Base-by-base conservation (phyloP, 129 eudicot genomes). In the Smallanthus sonchifolius region DNA sequence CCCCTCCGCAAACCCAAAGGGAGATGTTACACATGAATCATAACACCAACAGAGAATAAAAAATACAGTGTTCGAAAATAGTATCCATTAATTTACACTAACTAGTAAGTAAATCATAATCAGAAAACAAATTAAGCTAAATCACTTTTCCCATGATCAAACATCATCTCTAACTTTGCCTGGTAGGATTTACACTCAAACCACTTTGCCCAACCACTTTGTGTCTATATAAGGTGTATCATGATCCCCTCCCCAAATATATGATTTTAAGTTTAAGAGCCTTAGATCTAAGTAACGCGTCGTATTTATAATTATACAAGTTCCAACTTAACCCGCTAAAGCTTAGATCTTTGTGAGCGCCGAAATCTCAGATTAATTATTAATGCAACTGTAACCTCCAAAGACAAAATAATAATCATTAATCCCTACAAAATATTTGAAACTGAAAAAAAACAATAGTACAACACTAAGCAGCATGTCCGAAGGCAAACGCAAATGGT, bases 381-480 rank as follows among this genome's bases (percentile, higher is more conserved):
- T 64, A 35, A 64, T 65, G 69, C 49, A 65, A 24, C 49, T 17
- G 16, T 63, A 65, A 65, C 69, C n/a, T 2, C 69, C 38, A 32
- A 15, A 14, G 7, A 36, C 11, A 37, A 63, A 63, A 2, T 63
- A 5, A 15, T 63, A 15, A 3, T 9, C 2, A 63, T 35, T 34
- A 7, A 42, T 7, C 16, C 40, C 40, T 38, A 65, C 61, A 30
- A 54, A 70, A 10, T 3, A 63, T n/a, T 10, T n/a, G 8, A 42
- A 20, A 69, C 35, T 6, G 20, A 6, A n/a, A 17, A 24, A 64
- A 4, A 47, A 14, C 3, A 14, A 5, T 47, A 47, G 16, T 2
- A 47, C 52, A 47, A 14, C 52, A 4, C 52, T 47, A 47, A 47
- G 52, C 52, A 13, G 52, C 16, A 14, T 14, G 10, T 47, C 52